Base-by-base conservation (phyloP, 306 rosid species). In the Cucurbita pepo region DNA sequence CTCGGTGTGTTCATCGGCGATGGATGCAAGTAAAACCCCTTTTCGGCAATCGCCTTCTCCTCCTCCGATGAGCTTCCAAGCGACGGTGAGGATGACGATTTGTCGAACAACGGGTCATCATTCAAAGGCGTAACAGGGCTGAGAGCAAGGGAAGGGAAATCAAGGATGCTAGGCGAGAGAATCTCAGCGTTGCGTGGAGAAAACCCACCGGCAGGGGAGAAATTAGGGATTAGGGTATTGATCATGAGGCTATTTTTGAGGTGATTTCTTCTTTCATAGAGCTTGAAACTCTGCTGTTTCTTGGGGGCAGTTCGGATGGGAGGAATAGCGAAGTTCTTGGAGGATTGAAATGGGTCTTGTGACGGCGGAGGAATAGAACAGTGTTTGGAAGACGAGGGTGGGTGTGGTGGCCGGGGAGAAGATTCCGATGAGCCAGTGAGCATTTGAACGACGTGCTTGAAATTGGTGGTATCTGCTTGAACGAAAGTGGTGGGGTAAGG, bases 371-470 rank as follows among this genome's bases (percentile, higher is more conserved):
- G 52, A 64, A 40, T 1, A 4, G 36, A 56, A 56, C 5, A 34
- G 5, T 22, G 69, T 3, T 38, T 62, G 3, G 71, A 21, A 0
- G 71, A 40, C 2, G 71, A 36, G 9, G 71, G 16, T 34, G 64
- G 64, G 0, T 38, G 44, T 11, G 72, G 55, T 6, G 72, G 55
- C 3, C 36, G 30, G 8, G 80, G 18, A 15, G 90, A 74, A 15
- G 90, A 74, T 8, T 91, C 94, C 3, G 96, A 79, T 15, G 97
- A 89, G 58, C 99, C 99, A 0, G 99, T 94, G 71, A 94, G 89
- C 97, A 91, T 89, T 83, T 94, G 99, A 78, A 94, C 99, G 1
- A 94, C 99, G 3, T 91, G 97, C 69, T 94, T 94, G 95, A 94
- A 94, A 77, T 76, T 91, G 30, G 97, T 75, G 60, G 96, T 80